Conservation (phyloP, 495 filamentous ascomycete species). For the Penicillium canescens region DNA sequence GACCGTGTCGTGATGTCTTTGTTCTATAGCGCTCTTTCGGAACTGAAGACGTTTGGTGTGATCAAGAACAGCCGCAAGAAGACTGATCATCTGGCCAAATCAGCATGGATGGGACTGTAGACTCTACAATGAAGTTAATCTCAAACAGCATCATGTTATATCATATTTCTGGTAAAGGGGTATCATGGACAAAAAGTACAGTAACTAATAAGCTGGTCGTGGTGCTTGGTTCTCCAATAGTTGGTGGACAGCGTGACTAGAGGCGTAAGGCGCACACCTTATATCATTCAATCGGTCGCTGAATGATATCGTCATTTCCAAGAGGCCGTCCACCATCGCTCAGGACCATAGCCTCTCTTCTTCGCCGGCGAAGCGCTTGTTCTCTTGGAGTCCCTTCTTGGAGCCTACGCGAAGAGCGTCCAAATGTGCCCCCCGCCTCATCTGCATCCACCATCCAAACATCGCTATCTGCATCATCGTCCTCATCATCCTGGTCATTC, state of each 20-base stretch:
- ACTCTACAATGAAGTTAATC: conserved; percentile 2
- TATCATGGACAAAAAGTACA: conserved; percentile 26
- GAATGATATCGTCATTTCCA: conserved; percentile 52
- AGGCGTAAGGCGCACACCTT: too few species aligned
- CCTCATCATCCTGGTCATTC: conserved; percentile 47
- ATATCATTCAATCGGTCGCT: conserved; percentile 31
- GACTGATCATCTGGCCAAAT: conserved; percentile 84
- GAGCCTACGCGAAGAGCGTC: conserved; percentile 33
- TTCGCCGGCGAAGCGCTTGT: conserved; percentile 47
- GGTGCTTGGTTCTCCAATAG: not conserved
- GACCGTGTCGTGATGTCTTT: conserved; percentile 58
- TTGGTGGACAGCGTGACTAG: not conserved
- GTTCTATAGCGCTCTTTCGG: conserved; percentile 82
- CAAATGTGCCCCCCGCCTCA: conserved; percentile 39
- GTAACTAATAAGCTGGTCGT: not conserved
- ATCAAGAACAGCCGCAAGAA: conserved; percentile 89
- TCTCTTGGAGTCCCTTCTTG: conserved; percentile 50
- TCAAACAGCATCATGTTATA: conserved; percentile 10
- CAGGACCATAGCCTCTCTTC: conserved; percentile 57
- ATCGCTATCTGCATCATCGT: conserved; percentile 50
- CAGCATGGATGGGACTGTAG: conserved; percentile 68
- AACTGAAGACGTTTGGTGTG: conserved; percentile 81
- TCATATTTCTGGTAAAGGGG: conserved; percentile 18
- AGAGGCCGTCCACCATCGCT: conserved; percentile 51
- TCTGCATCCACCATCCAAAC: conserved; percentile 53